These are phyloP conservation scores for Sphagnum contortum DNA, from an alignment of 225 moss, liverwort and hornwort species.

Conservation along the genomic window DNA sequence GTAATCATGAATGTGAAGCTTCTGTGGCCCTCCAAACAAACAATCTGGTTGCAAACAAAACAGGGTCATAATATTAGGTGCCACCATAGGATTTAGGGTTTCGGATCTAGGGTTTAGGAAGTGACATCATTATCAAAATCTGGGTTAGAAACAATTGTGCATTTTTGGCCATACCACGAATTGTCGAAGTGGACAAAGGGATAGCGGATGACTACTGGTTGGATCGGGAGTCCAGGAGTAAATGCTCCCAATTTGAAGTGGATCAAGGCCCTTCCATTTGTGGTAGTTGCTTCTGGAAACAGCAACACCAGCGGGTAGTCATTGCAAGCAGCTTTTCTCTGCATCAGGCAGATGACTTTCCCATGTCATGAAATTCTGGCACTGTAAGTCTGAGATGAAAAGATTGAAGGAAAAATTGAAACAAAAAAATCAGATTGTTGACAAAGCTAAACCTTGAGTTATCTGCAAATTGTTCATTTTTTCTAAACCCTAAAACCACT, in stretches of 20 bases:
- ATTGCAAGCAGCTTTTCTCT: constrained; percentile 55
- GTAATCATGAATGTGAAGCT: constrained; percentile 29
- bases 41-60: constrained; percentile 23
- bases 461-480: too few relatives aligned
- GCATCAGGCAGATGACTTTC: constrained; percentile 5
- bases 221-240: constrained; percentile 68
- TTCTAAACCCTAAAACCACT: too few relatives aligned
- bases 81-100: too few relatives aligned
- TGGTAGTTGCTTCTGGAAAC: constrained; percentile 92
- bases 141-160: too few relatives aligned
- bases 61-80: too few relatives aligned
- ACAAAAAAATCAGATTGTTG: too few relatives aligned
- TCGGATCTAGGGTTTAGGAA: not conserved
- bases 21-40: constrained; percentile 70
- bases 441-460: too few relatives aligned
- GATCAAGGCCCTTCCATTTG: constrained; percentile 75
- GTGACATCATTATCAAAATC: not conserved
- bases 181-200: constrained; percentile 74
- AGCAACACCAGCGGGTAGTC: constrained; percentile 64
- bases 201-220: constrained; percentile 87
- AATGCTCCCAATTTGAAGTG: constrained; percentile 88
- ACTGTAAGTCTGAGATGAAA: too few relatives aligned
- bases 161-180: constrained; percentile 48
- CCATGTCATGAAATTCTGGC: too few relatives aligned
- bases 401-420: too few relatives aligned